Evolutionary conservation across 768 basidiomycete genomes (phyloP).

Genomic region (Podaxis rugospora): DNA sequence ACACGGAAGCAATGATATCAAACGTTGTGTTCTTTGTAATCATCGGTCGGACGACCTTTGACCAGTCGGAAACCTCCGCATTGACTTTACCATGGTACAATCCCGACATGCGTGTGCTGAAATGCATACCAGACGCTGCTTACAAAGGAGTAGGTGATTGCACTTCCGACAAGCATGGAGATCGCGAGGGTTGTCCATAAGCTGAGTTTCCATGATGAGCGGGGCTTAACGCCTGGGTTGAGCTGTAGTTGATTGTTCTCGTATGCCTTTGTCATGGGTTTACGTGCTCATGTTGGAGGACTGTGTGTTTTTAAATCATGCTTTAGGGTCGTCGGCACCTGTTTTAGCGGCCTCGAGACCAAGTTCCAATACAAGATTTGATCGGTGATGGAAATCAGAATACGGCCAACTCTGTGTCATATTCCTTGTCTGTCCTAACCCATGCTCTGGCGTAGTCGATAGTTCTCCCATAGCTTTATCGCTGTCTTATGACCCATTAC

Average conservation of each 20-base stretch:
- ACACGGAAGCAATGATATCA: slow-evolving; percentile 17
- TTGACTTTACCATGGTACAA: slow-evolving; percentile 1
- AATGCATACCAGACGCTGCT: not conserved
- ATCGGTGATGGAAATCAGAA: too few relatives aligned
- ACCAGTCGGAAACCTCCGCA: slow-evolving; percentile 1
- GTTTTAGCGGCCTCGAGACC: not conserved
- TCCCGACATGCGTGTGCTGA: not conserved
- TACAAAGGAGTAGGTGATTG: not conserved
- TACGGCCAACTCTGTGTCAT: too few relatives aligned
- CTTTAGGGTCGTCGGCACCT: not conserved
- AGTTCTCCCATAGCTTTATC: too few relatives aligned
- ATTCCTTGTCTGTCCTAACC: too few relatives aligned
- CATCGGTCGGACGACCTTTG: slow-evolving; percentile 16
- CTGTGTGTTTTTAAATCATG: not conserved
- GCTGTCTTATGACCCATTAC: too few relatives aligned
- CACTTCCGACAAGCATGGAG: not conserved
- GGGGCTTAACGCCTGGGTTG: slow-evolving; percentile 9
- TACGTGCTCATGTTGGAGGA: not conserved
- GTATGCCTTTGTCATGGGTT: not conserved
- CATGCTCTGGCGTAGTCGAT: too few relatives aligned
- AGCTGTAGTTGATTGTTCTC: not conserved
- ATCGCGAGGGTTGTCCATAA: not conserved
- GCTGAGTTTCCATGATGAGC: slow-evolving; percentile 4
- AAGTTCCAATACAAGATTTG: too few relatives aligned
- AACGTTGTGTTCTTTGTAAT: slow-evolving; percentile 13